Evolutionary conservation across 2,329 filamentous ascomycete species (phyloP), one percentile per base, ranked within the genome.

Genomic region (Onygena corvina): DNA sequence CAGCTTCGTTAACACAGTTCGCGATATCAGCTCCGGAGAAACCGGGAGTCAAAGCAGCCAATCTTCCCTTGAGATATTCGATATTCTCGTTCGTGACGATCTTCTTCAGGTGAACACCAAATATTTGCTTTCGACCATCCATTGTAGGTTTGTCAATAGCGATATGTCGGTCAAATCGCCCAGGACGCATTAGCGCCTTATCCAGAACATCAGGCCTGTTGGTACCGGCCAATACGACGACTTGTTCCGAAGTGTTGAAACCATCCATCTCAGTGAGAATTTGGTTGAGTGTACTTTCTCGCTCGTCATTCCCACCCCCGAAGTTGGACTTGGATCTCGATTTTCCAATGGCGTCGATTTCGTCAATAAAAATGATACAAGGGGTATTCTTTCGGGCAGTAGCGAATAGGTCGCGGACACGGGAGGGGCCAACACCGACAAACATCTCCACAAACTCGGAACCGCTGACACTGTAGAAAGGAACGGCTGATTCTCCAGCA

Each of bases 361-460:
- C 92, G 64, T 98, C 92, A 57, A 98, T 96, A 73, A 98, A 98
- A 67, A 98, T 93, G 68, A 98, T 98, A 70, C 92, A 98, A 2
- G 92, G 92, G 0, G 92, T 86, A 68, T 86, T 94, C 74, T 96
- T 96, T 51, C 92, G 81, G 14, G 92, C 92, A 59, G 86, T 94
- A 50, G 87, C 82, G 61, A 98, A 98, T 47, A 98, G 72, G 67
- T 98, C 92, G 59, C 92, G 81, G 46, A 98, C 92, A 68, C 92
- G 80, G 25, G 90, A 96, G 16, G 92, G 86, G 67, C 92, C 92
- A 52, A 98, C 92, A 79, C 92, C 92, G 47, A 98, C 92, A 64
- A 98, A 98, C 90, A 98, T 98, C 71, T 98, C 92, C 27, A 98
- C 90, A 63, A 98, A 98, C 66, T 98, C 92, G 45, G 92, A 98